These are phyloP conservation scores for Phytophthora sp. DNA, from an alignment of 352 stramenopile genomes.

Conservation along the genomic window DNA sequence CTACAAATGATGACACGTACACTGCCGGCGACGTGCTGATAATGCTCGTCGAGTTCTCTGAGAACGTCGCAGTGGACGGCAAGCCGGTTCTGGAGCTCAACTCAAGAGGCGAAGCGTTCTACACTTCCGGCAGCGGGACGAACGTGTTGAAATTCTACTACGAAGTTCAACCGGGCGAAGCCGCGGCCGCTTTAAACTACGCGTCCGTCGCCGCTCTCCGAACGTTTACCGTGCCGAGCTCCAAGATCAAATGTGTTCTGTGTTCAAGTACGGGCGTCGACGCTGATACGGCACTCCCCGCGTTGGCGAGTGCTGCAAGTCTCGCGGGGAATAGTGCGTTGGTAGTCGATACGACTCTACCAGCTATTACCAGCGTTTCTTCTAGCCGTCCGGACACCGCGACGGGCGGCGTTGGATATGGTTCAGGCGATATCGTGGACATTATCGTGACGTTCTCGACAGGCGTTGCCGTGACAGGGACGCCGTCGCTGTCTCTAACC, in stretches of 20 bases:
- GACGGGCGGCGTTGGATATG: conserved; percentile 49
- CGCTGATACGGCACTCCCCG: conserved; percentile 49
- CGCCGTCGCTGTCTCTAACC: conserved; percentile 54
- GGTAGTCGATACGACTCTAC: conserved; percentile 47
- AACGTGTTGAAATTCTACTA: conserved; percentile 71
- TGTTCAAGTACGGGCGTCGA: conserved; percentile 37
- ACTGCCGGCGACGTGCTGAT: conserved; percentile 67
- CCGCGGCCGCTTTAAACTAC: conserved; percentile 56
- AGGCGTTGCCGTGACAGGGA: conserved; percentile 54
- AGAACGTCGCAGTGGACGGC: conserved; percentile 55
- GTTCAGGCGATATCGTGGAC: conserved; percentile 72
- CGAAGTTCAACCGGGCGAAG: conserved; percentile 54
- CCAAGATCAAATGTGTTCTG: conserved; percentile 31
- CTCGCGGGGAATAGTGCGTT: conserved; percentile 41
- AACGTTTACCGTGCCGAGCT: conserved; percentile 29
- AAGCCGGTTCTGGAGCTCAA: conserved; percentile 69
- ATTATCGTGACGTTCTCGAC: conserved; percentile 70
- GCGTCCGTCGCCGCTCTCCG: conserved; percentile 48
- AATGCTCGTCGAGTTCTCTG: conserved; percentile 60
- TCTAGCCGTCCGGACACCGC: conserved; percentile 47
- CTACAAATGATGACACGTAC: conserved; percentile 58
- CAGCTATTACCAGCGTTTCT: conserved; percentile 50
- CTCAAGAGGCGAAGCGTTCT: conserved; percentile 62
- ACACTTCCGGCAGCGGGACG: conserved; percentile 52
- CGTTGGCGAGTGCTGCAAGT: conserved; percentile 29